phyloP scores from a whole-genome alignment of 345 rosid species.

The Corymbia maculata region DNA sequence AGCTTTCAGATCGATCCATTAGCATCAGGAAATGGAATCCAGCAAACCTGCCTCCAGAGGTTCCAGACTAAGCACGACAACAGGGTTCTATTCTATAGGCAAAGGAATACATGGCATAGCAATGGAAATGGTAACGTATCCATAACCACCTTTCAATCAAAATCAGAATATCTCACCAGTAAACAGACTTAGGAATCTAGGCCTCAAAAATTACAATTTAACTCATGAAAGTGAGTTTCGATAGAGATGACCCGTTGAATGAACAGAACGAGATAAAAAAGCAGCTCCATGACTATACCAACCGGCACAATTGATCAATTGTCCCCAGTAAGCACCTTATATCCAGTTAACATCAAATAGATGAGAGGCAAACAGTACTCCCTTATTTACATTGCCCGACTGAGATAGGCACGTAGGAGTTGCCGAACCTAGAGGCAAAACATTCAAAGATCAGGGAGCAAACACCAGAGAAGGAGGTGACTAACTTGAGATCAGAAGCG shows the following conservation, averaged over 20 bases:
- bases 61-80: not conserved
- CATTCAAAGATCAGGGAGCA: not conserved
- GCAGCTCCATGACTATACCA: not conserved
- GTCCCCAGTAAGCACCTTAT: not conserved
- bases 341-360: not conserved
- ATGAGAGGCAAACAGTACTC: not conserved
- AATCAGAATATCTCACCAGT: not conserved
- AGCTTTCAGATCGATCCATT: not conserved
- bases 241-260: not conserved
- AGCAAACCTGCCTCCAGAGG: not conserved
- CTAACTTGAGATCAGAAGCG: slow-evolving; percentile 93
- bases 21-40: not conserved
- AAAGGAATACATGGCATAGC: not conserved
- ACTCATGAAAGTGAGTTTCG: not conserved
- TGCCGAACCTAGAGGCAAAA: not conserved
- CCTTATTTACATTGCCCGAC: not conserved
- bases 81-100: not conserved
- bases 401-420: not conserved
- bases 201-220: fast-evolving
- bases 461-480: not conserved
- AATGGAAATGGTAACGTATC: not conserved
- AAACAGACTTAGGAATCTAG: not conserved
- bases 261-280: not conserved
- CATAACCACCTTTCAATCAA: not conserved
- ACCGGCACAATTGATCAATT: not conserved